Evolutionary conservation across 768 basidiomycete species (phyloP).

Genomic region (Lentinula raphanica): DNA sequence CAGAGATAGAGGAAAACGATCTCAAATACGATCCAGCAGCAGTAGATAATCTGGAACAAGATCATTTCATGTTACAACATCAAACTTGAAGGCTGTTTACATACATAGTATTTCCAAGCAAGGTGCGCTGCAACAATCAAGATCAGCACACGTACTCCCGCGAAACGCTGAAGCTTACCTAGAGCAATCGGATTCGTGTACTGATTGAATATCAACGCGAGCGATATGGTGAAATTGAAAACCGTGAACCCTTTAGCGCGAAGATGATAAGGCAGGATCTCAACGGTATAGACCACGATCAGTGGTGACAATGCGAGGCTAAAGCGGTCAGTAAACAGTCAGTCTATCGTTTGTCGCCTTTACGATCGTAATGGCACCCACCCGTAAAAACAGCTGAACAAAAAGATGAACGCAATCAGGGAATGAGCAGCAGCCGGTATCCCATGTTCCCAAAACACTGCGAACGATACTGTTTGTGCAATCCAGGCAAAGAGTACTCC

Average conservation of each 20-base stretch:
- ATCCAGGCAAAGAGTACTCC: conserved; percentile 44
- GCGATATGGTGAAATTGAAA: conserved; percentile 45
- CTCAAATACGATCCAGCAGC: conserved; percentile 41
- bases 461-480: conserved; percentile 42
- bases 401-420: conserved; percentile 54
- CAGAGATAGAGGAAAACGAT: conserved; percentile 39
- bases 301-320: conserved; percentile 55
- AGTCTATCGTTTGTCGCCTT: neutral
- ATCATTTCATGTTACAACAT: neutral
- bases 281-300: conserved; percentile 51
- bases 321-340: neutral
- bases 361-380: neutral
- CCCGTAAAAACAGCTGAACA: conserved; percentile 53
- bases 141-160: neutral
- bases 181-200: conserved; percentile 59
- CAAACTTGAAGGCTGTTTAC: neutral
- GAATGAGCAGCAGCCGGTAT: conserved; percentile 34
- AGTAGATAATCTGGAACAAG: conserved; percentile 35
- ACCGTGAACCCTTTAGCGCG: conserved; percentile 58
- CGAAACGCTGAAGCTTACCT: conserved; percentile 15
- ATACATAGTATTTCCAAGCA: conserved; percentile 40
- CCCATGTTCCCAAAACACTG: conserved; percentile 29
- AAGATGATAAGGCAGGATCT: conserved; percentile 60
- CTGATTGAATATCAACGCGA: conserved; percentile 53
- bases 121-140: neutral